Conservation (phyloP, 2,329 filamentous ascomycete species). For the Curvularia hawaiiensis region DNA sequence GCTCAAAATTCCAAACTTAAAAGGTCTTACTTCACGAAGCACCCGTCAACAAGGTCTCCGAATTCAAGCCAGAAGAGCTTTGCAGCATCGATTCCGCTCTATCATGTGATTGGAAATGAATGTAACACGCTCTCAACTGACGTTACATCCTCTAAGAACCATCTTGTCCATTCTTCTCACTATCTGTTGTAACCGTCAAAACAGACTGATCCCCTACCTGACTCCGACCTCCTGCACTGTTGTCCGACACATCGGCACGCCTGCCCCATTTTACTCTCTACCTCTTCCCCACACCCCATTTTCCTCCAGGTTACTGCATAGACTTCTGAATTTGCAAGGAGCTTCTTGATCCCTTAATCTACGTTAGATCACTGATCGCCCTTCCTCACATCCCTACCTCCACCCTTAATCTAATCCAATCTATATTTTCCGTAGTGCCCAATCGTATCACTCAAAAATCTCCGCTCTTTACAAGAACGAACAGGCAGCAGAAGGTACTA, state of each 20-base stretch:
- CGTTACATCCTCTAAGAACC: background rate
- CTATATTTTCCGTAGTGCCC: background rate
- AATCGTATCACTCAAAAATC: background rate
- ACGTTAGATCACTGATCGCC: background rate
- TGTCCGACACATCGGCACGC: background rate
- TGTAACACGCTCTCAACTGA: no score
- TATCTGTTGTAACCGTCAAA: background rate
- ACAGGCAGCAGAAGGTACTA: background rate
- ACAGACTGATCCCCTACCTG: background rate
- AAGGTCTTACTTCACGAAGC: no score
- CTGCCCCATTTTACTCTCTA: background rate
- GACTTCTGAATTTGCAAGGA: background rate
- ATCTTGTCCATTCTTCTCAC: background rate
- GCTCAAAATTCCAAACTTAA: no score
- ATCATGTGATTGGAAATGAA: no score
- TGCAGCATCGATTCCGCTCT: no score
- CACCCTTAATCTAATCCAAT: background rate
- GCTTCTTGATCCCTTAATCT: background rate
- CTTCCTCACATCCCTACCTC: background rate
- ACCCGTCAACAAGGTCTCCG: no score
- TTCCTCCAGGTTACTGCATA: background rate
- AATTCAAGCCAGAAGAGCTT: no score
- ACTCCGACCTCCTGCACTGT: background rate
- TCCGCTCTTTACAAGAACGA: background rate
- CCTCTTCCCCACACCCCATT: background rate